Conservation (phyloP, 2,329 filamentous ascomycete genomes). For the Lachnellula suecica region DNA sequence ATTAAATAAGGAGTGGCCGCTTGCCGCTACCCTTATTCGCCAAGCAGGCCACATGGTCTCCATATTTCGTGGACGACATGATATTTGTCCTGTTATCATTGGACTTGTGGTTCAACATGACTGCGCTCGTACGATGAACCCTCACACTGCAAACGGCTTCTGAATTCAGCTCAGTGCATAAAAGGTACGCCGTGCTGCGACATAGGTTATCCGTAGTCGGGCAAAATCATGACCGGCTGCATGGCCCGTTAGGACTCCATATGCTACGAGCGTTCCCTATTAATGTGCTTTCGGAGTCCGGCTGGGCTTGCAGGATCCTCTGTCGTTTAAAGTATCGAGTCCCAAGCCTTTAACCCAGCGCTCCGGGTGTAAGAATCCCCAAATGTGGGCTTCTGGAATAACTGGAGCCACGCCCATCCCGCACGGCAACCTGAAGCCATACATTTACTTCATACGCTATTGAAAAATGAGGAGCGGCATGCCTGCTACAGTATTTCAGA, state of each 20-base stretch:
- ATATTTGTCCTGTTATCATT: neutral
- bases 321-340: no score
- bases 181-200: no score
- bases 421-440: neutral
- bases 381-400: neutral
- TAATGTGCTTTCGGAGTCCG: neutral
- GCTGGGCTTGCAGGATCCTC: no score
- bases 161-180: no score
- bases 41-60: neutral
- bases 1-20: neutral
- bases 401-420: neutral
- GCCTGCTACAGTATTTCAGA: constrained; percentile 2
- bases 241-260: neutral
- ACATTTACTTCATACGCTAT: neutral
- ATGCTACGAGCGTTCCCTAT: neutral
- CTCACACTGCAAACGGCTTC: no score
- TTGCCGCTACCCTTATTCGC: neutral
- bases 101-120: neutral
- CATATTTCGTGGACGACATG: neutral
- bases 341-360: constrained; percentile 2
- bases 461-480: constrained; percentile 6
- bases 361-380: neutral
- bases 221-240: neutral
- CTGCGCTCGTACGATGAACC: neutral
- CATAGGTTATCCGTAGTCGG: neutral